phyloP scores from a whole-genome alignment of 768 basidiomycete species.

The Mycena epipterygia region DNA sequence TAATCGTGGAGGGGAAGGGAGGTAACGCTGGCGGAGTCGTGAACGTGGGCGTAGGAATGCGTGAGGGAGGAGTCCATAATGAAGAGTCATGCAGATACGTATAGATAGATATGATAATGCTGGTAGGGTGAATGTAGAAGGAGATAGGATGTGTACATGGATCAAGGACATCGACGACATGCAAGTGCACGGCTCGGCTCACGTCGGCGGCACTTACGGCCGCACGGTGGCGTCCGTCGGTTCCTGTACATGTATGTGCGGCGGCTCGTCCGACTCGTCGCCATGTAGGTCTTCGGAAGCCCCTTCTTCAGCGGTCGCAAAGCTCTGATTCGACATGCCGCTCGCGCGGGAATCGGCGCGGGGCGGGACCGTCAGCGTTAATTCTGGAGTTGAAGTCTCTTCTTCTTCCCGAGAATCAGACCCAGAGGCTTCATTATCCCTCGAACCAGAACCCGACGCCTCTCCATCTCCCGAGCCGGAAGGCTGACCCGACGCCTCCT shows the following conservation, averaged over 20 bases:
- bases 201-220: not conserved
- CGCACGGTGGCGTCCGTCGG: constrained; percentile 33
- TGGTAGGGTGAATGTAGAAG: not conserved
- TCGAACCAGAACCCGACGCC: not conserved
- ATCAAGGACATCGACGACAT: not conserved
- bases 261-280: not conserved
- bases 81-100: constrained; percentile 9
- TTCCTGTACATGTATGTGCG: constrained; percentile 24
- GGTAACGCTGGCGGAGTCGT: not conserved
- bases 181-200: not conserved
- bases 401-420: not conserved
- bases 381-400: not conserved
- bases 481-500: constrained; percentile 16
- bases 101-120: constrained; percentile 13
- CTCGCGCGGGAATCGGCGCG: constrained; percentile 33
- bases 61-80: constrained; percentile 1
- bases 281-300: not conserved
- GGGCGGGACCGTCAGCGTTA: not conserved
- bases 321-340: constrained; percentile 28
- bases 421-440: constrained; percentile 3
- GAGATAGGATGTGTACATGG: not conserved
- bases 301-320: constrained; percentile 33
- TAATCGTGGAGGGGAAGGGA: not conserved
- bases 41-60: not conserved
- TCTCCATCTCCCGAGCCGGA: not conserved